Percentiles rank a stretch among this genome's conserved stretches.
These are phyloP conservation scores for Gryganskiella cystojenkinii DNA, from an alignment of 192 early-diverging fungal genomes.

Conservation along the genomic window DNA sequence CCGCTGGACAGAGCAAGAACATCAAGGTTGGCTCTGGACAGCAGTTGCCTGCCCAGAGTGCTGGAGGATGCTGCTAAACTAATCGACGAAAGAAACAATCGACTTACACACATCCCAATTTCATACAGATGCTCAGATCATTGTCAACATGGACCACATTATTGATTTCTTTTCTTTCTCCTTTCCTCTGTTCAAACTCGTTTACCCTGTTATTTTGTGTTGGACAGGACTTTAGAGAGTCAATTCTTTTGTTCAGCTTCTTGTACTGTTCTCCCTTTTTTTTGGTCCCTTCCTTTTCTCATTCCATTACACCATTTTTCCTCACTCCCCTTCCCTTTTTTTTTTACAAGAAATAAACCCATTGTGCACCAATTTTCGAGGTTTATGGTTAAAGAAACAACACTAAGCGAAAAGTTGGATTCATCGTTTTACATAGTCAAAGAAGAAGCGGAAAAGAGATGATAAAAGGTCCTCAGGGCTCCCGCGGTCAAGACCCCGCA, in stretches of 20 bases:
- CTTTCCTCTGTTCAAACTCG: no score
- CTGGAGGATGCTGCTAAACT: conserved; percentile 68
- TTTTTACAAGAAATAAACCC: not conserved
- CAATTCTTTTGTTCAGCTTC: not conserved
- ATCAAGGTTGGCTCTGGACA: conserved; percentile 65
- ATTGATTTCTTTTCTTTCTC: no score
- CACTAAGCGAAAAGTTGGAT: no score
- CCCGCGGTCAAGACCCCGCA: conserved; percentile 42
- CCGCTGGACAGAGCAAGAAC: conserved; percentile 58
- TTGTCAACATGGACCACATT: no score
- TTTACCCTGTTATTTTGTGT: no score
- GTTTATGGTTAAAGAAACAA: no score
- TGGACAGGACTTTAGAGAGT: no score
- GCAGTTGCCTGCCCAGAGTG: conserved; percentile 57
- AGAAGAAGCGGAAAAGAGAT: not conserved
- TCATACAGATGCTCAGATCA: no score
- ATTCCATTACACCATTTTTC: not conserved
- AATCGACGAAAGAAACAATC: not conserved
- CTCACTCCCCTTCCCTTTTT: not conserved
- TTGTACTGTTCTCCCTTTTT: not conserved
- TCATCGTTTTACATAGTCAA: not conserved
- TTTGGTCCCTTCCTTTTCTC: not conserved
- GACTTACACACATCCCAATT: no score
- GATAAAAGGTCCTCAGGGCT: conserved; percentile 21
- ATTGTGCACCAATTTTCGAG: not conserved